Conservation (phyloP, 2,329 filamentous ascomycete species). For the Phoma sp. region DNA sequence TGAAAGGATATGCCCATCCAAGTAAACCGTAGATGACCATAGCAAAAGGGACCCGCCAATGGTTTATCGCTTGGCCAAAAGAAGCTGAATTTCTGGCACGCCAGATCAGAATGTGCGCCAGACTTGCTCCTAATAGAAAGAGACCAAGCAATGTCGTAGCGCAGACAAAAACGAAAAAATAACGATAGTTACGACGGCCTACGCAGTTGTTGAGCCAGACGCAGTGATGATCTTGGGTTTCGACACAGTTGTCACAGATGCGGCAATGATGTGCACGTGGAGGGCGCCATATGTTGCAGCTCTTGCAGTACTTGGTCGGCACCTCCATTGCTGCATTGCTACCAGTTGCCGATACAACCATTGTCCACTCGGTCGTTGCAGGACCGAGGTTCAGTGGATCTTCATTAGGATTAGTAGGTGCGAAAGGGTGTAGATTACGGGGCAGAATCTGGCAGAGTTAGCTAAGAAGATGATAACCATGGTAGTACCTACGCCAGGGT, state of each 20-base stretch:
- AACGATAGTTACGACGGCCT: constrained; percentile 95
- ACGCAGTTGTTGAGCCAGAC: constrained; percentile 99
- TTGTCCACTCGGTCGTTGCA: constrained; percentile 89
- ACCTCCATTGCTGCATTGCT: constrained; percentile 91
- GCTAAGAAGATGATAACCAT: background rate
- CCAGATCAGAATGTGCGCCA: constrained; percentile 83
- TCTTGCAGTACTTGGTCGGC: constrained; percentile 96
- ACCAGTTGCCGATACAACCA: constrained; percentile 80
- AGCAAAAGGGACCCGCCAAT: constrained; percentile 81
- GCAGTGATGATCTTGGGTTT: constrained; percentile 97
- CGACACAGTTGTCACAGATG: constrained; percentile 94
- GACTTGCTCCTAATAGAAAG: constrained; percentile 75
- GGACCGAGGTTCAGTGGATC: constrained; percentile 84
- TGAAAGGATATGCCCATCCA: constrained; percentile 77
- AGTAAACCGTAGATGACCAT: constrained; percentile 85
- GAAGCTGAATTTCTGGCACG: constrained; percentile 66
- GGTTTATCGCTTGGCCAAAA: constrained; percentile 71
- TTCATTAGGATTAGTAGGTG: constrained; percentile 73
- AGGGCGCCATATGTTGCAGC: constrained; percentile 96
- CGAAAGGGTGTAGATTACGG: constrained; percentile 87
- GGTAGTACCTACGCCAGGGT: constrained; percentile 78
- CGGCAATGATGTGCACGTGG: constrained; percentile 96
- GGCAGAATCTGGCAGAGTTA: constrained; percentile 74
- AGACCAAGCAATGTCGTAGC: constrained; percentile 77
- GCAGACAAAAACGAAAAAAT: constrained; percentile 91